These are phyloP conservation scores for Aspergillus sp. DNA, from an alignment of 2,329 filamentous ascomycete genomes.

Conservation along the genomic window DNA sequence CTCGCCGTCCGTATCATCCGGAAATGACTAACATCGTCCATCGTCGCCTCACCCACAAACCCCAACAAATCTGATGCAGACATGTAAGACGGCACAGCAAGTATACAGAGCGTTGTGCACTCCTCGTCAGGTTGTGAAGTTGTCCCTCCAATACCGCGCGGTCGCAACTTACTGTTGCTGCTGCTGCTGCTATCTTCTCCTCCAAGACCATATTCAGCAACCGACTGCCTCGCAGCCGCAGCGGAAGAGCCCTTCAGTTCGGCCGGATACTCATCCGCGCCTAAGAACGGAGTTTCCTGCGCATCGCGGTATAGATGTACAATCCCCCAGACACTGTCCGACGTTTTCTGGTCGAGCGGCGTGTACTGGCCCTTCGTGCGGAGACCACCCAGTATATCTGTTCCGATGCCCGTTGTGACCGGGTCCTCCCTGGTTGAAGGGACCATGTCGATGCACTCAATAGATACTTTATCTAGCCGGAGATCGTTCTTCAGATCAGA, in stretches of 20 bases:
- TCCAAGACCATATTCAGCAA: conserved; percentile 22
- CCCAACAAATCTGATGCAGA: conserved; percentile 86
- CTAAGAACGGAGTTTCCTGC: conserved; percentile 66
- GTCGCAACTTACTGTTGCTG: conserved; percentile 14
- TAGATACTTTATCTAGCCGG: conserved; percentile 74
- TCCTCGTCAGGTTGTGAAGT: conserved; percentile 48
- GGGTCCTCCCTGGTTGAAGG: conserved; percentile 35
- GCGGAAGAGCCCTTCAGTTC: conserved; percentile 40
- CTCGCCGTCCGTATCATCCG: conserved; percentile 87
- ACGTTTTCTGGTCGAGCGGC: conserved; percentile 67
- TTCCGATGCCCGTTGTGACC: conserved; percentile 50
- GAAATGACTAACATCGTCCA: conserved; percentile 86
- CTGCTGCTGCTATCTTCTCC: conserved; percentile 22
- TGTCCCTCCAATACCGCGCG: conserved; percentile 1
- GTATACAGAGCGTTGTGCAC: conserved; percentile 86
- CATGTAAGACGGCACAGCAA: conserved; percentile 92
- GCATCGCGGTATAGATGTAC: conserved; percentile 91
- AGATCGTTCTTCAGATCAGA: conserved; percentile 58
- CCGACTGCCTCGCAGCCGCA: conserved; percentile 28
- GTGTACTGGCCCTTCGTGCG: conserved; percentile 81
- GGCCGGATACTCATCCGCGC: conserved; percentile 47
- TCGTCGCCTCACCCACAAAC: conserved; percentile 85
- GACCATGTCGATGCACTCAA: conserved; percentile 79
- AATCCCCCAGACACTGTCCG: conserved; percentile 85
- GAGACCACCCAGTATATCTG: conserved; percentile 59